These are phyloP conservation scores for Tylopilus subfusipes DNA, from an alignment of 768 basidiomycete species.

Conservation along the genomic window DNA sequence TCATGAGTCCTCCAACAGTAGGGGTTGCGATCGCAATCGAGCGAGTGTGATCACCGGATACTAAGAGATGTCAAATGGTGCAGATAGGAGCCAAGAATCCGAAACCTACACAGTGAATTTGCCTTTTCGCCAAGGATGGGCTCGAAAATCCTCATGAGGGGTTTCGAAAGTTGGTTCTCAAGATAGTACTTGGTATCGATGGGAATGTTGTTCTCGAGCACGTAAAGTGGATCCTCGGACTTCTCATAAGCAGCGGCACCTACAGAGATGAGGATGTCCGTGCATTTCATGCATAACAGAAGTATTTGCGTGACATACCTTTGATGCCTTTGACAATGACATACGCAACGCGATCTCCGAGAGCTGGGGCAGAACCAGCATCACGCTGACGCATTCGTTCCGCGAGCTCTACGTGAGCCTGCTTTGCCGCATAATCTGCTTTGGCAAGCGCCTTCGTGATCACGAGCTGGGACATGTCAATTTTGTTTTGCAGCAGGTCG, in stretches of 20 bases:
- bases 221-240: conserved; percentile 96
- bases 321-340: conserved; percentile 97
- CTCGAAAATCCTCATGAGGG: conserved; percentile 96
- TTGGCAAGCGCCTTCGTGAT: conserved; percentile 97
- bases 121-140: conserved; percentile 95
- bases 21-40: conserved; percentile 96
- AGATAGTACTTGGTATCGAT: conserved; percentile 98
- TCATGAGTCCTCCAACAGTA: conserved; percentile 95
- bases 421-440: conserved; percentile 89
- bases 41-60: conserved; percentile 94
- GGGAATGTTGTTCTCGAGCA: conserved; percentile 95
- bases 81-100: background rate
- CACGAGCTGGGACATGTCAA: conserved; percentile 99
- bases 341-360: conserved; percentile 98
- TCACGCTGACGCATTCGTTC: conserved; percentile 96
- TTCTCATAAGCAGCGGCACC: conserved; percentile 98
- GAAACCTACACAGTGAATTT: conserved; percentile 64
- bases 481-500: conserved; percentile 91
- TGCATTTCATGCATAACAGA: background rate
- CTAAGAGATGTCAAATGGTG: conserved; percentile 38
- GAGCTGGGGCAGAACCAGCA: conserved; percentile 94
- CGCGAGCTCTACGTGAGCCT: conserved; percentile 94
- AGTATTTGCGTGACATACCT: conserved; percentile 43
- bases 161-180: conserved; percentile 96
- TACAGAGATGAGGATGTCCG: conserved; percentile 22